phyloP scores from a whole-genome alignment of 1,139 yeast species.

The Candida sp. region DNA sequence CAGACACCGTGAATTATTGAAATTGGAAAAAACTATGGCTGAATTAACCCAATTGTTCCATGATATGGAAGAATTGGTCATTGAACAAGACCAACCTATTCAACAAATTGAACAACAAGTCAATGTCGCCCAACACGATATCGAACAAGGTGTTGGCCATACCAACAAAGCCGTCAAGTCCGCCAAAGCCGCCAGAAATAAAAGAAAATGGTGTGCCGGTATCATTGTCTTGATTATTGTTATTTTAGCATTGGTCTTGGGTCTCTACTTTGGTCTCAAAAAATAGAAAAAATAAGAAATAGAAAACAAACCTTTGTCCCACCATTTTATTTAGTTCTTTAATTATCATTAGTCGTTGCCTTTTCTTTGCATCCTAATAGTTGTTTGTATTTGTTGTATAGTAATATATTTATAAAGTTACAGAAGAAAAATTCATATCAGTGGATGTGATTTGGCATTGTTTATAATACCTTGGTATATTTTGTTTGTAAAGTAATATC shows the following conservation, averaged over 20 bases:
- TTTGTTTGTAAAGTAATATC: too few relatives aligned
- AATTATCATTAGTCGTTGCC: too few relatives aligned
- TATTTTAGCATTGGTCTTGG: constrained; percentile 67
- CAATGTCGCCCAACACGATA: constrained; percentile 79
- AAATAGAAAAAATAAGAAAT: too few relatives aligned
- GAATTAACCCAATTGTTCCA: constrained; percentile 93
- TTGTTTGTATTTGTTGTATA: too few relatives aligned
- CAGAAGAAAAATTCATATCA: too few relatives aligned
- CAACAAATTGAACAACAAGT: constrained; percentile 83
- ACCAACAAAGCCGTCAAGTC: constrained; percentile 85
- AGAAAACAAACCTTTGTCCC: too few relatives aligned
- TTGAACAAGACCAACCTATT: constrained; percentile 91
- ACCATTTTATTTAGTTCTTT: too few relatives aligned
- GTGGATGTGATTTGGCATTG: too few relatives aligned
- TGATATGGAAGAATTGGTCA: constrained; percentile 95
- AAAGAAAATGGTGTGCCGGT: constrained; percentile 84
- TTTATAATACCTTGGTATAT: too few relatives aligned
- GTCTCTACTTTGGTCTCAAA: constrained; percentile 37
- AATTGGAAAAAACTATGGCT: constrained; percentile 93
- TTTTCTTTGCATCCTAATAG: too few relatives aligned
- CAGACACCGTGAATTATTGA: constrained; percentile 93
- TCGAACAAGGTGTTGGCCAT: constrained; percentile 94
- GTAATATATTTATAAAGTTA: too few relatives aligned
- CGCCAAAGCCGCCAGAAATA: constrained; percentile 89
- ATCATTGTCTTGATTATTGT: constrained; percentile 59